Conservation (phyloP, 2,329 filamentous ascomycete genomes). For the Nothomitra cinnamomea region DNA sequence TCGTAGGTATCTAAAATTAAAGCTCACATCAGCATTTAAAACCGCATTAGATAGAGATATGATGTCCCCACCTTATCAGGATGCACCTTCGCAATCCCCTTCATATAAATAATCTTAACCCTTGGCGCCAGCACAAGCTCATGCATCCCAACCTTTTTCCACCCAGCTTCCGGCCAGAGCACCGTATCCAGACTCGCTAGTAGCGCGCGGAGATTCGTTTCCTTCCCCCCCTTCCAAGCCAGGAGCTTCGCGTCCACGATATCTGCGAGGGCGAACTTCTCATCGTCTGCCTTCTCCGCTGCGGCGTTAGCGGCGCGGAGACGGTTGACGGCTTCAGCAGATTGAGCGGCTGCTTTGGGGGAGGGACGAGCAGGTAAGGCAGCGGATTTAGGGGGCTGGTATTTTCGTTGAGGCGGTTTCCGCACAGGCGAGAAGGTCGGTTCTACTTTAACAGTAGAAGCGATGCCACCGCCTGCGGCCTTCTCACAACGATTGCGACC, state of each 20-base stretch:
- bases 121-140: conserved; percentile 85
- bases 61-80: conserved; percentile 80
- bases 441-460: not conserved
- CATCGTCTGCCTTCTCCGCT: conserved; percentile 73
- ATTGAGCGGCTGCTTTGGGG: conserved; percentile 13
- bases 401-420: not conserved
- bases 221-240: conserved; percentile 77
- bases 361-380: conserved; percentile 17
- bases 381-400: conserved; percentile 16
- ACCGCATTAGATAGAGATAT: no score
- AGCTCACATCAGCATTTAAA: not conserved
- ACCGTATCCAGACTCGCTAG: conserved; percentile 76
- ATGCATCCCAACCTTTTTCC: conserved; percentile 92
- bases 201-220: conserved; percentile 79
- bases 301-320: conserved; percentile 72
- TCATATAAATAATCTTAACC: conserved; percentile 98
- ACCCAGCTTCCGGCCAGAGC: conserved; percentile 79
- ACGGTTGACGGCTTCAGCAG: conserved; percentile 55
- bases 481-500: conserved; percentile 82
- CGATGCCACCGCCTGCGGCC: conserved; percentile 33
- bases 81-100: conserved; percentile 95
- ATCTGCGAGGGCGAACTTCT: conserved; percentile 80
- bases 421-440: not conserved
- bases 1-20: conserved; percentile 35
- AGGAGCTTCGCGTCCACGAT: conserved; percentile 64